Conservation (phyloP, 257 asterid species). For the Nicotiana undulata region DNA sequence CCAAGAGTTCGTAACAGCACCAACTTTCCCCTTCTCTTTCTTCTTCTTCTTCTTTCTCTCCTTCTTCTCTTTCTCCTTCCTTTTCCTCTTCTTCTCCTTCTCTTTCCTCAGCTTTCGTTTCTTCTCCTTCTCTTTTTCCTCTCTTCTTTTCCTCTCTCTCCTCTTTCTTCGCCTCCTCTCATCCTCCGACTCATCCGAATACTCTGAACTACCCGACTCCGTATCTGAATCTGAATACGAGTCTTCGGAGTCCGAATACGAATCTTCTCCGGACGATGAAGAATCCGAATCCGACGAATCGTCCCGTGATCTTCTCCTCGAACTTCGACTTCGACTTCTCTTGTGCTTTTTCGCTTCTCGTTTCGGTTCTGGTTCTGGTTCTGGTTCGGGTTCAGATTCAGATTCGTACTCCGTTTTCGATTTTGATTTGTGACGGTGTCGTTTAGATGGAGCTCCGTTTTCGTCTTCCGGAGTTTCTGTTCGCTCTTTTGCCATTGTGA, state of each 20-base stretch:
- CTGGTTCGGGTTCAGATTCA: slow-evolving; percentile 10
- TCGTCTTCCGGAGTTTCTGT: slow-evolving; percentile 31
- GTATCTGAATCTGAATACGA: slow-evolving; percentile 19
- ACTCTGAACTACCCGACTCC: slow-evolving; percentile 39
- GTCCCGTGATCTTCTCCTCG: too few relatives aligned
- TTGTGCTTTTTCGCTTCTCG: not conserved
- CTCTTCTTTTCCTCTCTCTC: slow-evolving; percentile 32
- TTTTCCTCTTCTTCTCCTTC: slow-evolving; percentile 42
- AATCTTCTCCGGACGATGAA: slow-evolving; percentile 29
- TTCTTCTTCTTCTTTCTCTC: slow-evolving; percentile 26
- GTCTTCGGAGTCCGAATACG: slow-evolving; percentile 29
- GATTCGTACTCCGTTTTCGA: slow-evolving; percentile 28
- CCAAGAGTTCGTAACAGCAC: slow-evolving; percentile 88
- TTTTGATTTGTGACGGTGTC: slow-evolving; percentile 23
- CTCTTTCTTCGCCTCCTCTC: slow-evolving; percentile 42
- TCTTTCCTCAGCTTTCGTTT: slow-evolving; percentile 29
- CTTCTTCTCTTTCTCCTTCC: slow-evolving; percentile 24
- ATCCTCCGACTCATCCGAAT: slow-evolving; percentile 18
- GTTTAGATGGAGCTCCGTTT: slow-evolving; percentile 39
- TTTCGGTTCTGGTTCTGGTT: not conserved
- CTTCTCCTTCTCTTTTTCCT: slow-evolving; percentile 30
- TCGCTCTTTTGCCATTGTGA: slow-evolving; percentile 46
- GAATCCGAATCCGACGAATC: slow-evolving; percentile 29
- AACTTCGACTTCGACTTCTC: not conserved
- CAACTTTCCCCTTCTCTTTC: slow-evolving; percentile 50